A percentile compares a stretch with the other conserved stretches of the same genome.
Conservation (phyloP, 768 basidiomycete species). For the Leucocoprinus leucothites region DNA sequence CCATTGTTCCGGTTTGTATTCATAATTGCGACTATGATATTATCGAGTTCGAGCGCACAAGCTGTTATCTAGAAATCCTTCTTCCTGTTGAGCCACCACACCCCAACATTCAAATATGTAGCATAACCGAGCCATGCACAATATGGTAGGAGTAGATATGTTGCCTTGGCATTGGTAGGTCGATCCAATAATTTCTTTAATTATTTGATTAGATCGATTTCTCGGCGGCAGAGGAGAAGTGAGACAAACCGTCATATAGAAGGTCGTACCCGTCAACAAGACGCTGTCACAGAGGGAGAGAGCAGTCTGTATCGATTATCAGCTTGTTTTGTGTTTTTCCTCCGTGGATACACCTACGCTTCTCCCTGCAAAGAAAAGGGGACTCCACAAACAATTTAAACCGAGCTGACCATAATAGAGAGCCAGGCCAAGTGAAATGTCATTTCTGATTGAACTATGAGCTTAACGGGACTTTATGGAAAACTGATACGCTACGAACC, state of each 20-base stretch:
- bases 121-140: slow-evolving; percentile 65
- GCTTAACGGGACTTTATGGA: neutral
- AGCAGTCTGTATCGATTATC: slow-evolving; percentile 36
- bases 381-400: slow-evolving; percentile 60
- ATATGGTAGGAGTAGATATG: slow-evolving; percentile 61
- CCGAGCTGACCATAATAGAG: slow-evolving; percentile 63
- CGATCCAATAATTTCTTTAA: slow-evolving; percentile 46
- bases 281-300: slow-evolving; percentile 53
- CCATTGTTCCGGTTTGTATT: no score
- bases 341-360: slow-evolving; percentile 25
- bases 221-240: neutral
- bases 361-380: slow-evolving; percentile 57
- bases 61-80: neutral
- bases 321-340: neutral
- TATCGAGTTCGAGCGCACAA: no score
- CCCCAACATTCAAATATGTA: slow-evolving; percentile 66
- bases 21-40: neutral
- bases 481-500: slow-evolving; percentile 29
- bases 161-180: slow-evolving; percentile 42
- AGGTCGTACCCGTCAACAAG: slow-evolving; percentile 49
- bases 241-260: slow-evolving; percentile 52
- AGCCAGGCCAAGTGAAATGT: slow-evolving; percentile 43
- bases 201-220: neutral
- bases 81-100: slow-evolving; percentile 50
- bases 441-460: slow-evolving; percentile 26